phyloP scores from a whole-genome alignment of 345 rosid species.

The Draba incana region DNA sequence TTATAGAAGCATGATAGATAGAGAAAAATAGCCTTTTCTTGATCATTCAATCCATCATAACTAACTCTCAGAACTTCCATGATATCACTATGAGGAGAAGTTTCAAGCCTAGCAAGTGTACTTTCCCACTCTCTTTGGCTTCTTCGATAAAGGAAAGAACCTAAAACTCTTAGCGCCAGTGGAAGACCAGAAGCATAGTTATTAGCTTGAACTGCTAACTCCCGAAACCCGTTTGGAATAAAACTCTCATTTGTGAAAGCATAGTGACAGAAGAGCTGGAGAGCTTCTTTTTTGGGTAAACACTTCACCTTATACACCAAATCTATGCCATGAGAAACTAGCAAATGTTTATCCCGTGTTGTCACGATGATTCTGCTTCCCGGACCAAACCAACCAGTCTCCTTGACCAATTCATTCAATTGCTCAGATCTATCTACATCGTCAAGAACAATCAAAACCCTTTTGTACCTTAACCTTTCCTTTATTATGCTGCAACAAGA shows the following conservation, averaged over 20 bases:
- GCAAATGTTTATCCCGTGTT: conserved; percentile 40
- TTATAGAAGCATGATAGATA: conserved; percentile 45
- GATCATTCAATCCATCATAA: conserved; percentile 43
- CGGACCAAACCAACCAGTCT: conserved; percentile 36
- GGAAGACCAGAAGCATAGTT: conserved; percentile 49
- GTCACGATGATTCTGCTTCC: conserved; percentile 43
- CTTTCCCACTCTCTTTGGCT: conserved; percentile 41
- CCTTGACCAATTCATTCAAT: conserved; percentile 29
- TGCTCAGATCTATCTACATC: conserved; percentile 39
- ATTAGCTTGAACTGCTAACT: conserved; percentile 27
- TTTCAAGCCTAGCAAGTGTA: conserved; percentile 35
- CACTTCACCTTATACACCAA: conserved; percentile 30
- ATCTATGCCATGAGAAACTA: conserved; percentile 28
- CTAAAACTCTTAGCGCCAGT: conserved; percentile 49
- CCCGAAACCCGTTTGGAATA: conserved; percentile 26
- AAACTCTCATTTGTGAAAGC: conserved; percentile 27
- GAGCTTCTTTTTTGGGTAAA: conserved; percentile 35
- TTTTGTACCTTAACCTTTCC: conserved; percentile 33
- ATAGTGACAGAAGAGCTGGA: conserved; percentile 34
- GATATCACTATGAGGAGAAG: conserved; percentile 39
- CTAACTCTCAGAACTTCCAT: conserved; percentile 42
- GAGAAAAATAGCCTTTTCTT: conserved; percentile 44
- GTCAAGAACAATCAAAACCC: conserved; percentile 35
- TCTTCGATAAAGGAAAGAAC: conserved; percentile 36
- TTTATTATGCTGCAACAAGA: conserved; percentile 11